Conservation (phyloP, 169 alveolate genomes). For the Condylostoma magnum region DNA sequence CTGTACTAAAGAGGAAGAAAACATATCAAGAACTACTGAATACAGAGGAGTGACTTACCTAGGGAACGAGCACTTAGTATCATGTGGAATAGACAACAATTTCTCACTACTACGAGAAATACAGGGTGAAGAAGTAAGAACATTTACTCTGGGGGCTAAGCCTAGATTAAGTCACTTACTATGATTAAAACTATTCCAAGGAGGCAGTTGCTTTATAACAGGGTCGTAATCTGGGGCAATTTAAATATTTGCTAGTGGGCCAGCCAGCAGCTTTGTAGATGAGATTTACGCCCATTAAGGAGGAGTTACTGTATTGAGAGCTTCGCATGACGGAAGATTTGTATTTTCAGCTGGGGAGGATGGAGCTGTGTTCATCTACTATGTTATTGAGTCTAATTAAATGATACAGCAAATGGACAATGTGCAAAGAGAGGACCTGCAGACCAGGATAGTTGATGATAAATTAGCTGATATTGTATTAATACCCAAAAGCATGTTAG, state of each 20-base stretch:
- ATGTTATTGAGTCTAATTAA: conserved; percentile 49
- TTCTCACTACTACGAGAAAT: conserved; percentile 12
- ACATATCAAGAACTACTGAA: conserved; percentile 13
- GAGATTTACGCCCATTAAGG: conserved; percentile 61
- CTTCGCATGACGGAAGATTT: conserved; percentile 68
- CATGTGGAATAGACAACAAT: conserved; percentile 16
- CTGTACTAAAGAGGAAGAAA: conserved; percentile 27
- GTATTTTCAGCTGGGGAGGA: conserved; percentile 76
- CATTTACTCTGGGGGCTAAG: neutral
- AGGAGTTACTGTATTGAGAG: conserved; percentile 46
- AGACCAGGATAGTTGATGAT: conserved; percentile 43
- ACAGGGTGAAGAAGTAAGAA: neutral
- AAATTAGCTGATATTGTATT: conserved; percentile 50
- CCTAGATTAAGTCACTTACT: conserved; percentile 16
- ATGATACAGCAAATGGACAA: neutral
- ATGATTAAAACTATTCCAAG: conserved; percentile 29
- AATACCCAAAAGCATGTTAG: conserved; percentile 35
- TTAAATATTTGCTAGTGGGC: conserved; percentile 33
- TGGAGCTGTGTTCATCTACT: conserved; percentile 64
- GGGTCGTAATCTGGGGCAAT: conserved; percentile 48
- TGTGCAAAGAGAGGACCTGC: conserved; percentile 15
- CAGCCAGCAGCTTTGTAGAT: conserved; percentile 37
- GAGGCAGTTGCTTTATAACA: conserved; percentile 35
- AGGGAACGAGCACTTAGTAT: conserved; percentile 4
- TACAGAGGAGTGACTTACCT: neutral